Evolutionary conservation across 1,139 yeast species (phyloP), one percentile per base, ranked within the genome.

Genomic region (Zygotorulaspora mrakii): DNA sequence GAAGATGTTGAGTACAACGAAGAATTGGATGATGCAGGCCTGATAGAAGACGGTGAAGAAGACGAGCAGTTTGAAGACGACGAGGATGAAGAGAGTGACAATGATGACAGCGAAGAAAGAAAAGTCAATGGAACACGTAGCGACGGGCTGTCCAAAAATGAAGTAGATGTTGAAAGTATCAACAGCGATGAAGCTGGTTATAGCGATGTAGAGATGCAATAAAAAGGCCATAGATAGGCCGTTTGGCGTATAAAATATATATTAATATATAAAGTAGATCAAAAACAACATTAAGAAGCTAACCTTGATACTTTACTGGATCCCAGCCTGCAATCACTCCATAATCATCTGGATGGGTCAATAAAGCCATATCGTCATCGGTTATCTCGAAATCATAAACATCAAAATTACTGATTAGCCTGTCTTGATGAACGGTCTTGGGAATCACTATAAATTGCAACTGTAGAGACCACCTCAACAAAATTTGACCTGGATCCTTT

Each of bases 1-100:
- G 69, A 61, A 13, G 70, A 65, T 27, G 73, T 66, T 11, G 72
- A 68, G 45, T 67, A 68, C 44, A 54, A 61, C 35, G 71, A 67
- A 48, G 70, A 65, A 42, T 45, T 66, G 18, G 70, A 66, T 31
- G 70, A 67, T 43, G 69, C 66, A 5, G 65, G 59, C 10, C 47
- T 65, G 29, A 58, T 67, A 32, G 69, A 64, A 27, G 67, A 62
- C 23, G 71, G 66, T 9, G 69, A 65, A 38, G 59, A 53, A 11
- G 62, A 54, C 12, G 53, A 49, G 13, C 57, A 44, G 31, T 49
- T 48, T 29, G 64, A 54, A 35, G 59, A 54, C 17, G 61, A 61
- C 12, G 64, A 56, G 11, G 59, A 51, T 12, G 56, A 52, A 7
- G 62, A 59, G 2, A 65, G 53, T 5, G 65, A 48, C 35, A 65